Conservation (phyloP, 1,139 yeast genomes). For the Fermentozyma sake region DNA sequence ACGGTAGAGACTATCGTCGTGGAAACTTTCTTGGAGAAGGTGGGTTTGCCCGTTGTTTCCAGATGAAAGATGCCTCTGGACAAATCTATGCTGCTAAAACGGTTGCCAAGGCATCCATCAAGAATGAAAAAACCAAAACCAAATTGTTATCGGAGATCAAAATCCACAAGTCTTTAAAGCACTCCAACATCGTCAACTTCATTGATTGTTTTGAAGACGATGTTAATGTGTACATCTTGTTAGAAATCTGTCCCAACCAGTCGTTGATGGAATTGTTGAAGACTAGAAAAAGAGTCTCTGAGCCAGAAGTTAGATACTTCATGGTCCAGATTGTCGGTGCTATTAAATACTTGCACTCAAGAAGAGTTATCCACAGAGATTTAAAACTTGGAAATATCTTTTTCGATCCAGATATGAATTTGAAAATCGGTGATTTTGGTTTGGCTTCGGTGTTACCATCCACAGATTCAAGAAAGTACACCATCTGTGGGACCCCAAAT, state of each 20-base stretch:
- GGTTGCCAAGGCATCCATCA: constrained; percentile 91
- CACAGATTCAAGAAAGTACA: constrained; percentile 68
- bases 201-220: constrained; percentile 95
- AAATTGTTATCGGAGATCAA: constrained; percentile 90
- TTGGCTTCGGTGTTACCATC: constrained; percentile 82
- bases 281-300: constrained; percentile 75
- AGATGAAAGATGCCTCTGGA: constrained; percentile 87
- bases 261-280: constrained; percentile 90
- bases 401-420: constrained; percentile 86
- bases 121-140: constrained; percentile 85
- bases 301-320: constrained; percentile 87
- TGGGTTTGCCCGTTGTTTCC: constrained; percentile 98
- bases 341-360: constrained; percentile 82
- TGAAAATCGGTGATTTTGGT: constrained; percentile 96
- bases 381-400: constrained; percentile 91
- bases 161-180: constrained; percentile 87
- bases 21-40: constrained; percentile 95
- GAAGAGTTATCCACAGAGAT: constrained; percentile 95
- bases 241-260: constrained; percentile 92
- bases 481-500: constrained; percentile 97
- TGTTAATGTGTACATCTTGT: constrained; percentile 82
- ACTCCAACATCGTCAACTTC: constrained; percentile 86
- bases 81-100: constrained; percentile 94
- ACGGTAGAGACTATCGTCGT: constrained; percentile 85
- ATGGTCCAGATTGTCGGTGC: constrained; percentile 95